Conservation (phyloP, 1,284 basidiomycete species). For the Rhodofomes roseus region DNA sequence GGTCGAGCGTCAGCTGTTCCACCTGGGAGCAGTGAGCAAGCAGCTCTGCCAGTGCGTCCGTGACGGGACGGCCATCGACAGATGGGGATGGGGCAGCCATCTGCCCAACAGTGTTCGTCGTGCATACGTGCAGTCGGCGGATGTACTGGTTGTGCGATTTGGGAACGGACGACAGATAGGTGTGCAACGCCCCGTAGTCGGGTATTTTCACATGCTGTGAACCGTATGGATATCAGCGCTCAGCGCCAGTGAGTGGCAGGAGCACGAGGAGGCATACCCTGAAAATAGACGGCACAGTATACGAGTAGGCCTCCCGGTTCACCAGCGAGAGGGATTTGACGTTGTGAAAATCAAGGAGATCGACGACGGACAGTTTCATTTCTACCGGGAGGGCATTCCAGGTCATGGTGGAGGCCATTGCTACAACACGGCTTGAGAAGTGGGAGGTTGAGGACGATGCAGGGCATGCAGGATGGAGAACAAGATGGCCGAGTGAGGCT, state of each 20-base stretch:
- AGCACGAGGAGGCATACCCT: slow-evolving; percentile 35
- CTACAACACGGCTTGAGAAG: slow-evolving; percentile 4
- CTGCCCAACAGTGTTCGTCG: slow-evolving; percentile 19
- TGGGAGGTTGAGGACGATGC: background rate
- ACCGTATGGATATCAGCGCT: slow-evolving; percentile 1
- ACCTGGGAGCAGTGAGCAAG: slow-evolving; percentile 49
- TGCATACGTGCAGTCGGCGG: slow-evolving; percentile 44
- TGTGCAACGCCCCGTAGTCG: slow-evolving; percentile 39
- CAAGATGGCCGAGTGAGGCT: background rate
- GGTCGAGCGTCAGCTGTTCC: slow-evolving; percentile 45
- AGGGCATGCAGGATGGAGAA: slow-evolving; percentile 6
- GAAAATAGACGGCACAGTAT: slow-evolving; percentile 58
- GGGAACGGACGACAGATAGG: slow-evolving; percentile 57
- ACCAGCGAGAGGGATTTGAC: slow-evolving; percentile 41
- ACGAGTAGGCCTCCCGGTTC: slow-evolving; percentile 44
- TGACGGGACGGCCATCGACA: slow-evolving; percentile 16
- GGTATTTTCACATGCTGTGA: slow-evolving; percentile 42
- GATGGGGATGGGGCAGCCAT: slow-evolving; percentile 5
- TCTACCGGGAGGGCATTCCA: slow-evolving; percentile 63
- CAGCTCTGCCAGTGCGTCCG: slow-evolving; percentile 47
- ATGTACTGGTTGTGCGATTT: slow-evolving; percentile 49
- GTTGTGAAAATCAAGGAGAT: slow-evolving; percentile 39
- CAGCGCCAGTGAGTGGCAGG: background rate
- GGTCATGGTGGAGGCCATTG: slow-evolving; percentile 8
- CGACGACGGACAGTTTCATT: slow-evolving; percentile 57